A percentile compares a stretch with the other conserved stretches of the same genome.
phyloP scores from a whole-genome alignment of 108 stramenopile genomes.

The Asterionellopsis glacialis region DNA sequence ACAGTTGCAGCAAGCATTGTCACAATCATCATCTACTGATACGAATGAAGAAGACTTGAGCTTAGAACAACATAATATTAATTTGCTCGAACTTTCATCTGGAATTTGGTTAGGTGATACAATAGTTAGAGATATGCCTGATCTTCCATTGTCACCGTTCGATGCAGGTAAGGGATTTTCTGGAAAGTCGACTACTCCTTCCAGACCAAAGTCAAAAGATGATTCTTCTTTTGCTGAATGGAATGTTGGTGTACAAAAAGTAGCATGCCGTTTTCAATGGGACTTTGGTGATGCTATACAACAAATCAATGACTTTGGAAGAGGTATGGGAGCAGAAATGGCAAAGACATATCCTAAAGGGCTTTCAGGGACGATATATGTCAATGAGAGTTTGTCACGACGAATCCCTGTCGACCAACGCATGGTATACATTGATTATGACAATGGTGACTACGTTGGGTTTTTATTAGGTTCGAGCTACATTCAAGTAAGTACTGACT shows the following conservation, averaged over 20 bases:
- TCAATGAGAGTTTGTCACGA: slow-evolving; percentile 37
- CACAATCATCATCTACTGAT: slow-evolving; percentile 11
- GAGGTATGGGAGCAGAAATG: slow-evolving; percentile 26
- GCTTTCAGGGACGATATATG: slow-evolving; percentile 29
- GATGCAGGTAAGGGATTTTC: slow-evolving; percentile 28
- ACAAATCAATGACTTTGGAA: slow-evolving; percentile 36
- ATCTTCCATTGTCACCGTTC: slow-evolving; percentile 16
- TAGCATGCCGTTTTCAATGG: slow-evolving; percentile 64
- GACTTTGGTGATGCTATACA: slow-evolving; percentile 57
- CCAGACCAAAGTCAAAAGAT: background rate
- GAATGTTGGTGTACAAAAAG: slow-evolving; percentile 72
- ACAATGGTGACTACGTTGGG: slow-evolving; percentile 19
- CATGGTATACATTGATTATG: slow-evolving; percentile 55
- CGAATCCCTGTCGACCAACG: slow-evolving; percentile 37
- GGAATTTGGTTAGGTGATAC: slow-evolving; percentile 77
- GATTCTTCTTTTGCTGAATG: slow-evolving; percentile 56
- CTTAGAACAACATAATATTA: slow-evolving; percentile 28
- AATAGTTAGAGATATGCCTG: slow-evolving; percentile 52
- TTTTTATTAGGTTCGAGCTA: slow-evolving; percentile 23
- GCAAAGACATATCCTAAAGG: slow-evolving; percentile 3
- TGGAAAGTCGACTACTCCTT: slow-evolving; percentile 1
- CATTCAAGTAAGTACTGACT: slow-evolving; percentile 10
- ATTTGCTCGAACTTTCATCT: slow-evolving; percentile 51
- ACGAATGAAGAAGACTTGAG: background rate
- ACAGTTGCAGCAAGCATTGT: slow-evolving; percentile 27